Conservation (phyloP, 768 basidiomycete genomes). For the Russula virescens region DNA sequence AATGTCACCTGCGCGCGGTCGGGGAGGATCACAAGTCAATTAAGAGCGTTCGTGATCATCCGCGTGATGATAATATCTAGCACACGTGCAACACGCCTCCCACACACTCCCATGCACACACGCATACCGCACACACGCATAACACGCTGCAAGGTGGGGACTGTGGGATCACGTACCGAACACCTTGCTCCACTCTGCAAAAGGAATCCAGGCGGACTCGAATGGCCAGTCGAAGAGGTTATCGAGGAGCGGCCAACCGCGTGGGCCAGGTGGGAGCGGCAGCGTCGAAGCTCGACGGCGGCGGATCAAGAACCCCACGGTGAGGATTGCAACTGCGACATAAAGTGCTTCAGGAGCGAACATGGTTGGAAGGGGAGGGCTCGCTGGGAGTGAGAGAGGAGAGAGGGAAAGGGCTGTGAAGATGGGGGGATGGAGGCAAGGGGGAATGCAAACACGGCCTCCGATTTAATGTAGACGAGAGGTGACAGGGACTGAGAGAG, state of each 20-base stretch:
- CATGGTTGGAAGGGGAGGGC: neutral
- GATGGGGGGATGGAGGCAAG: neutral
- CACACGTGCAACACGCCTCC: neutral
- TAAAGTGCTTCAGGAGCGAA: conserved; percentile 15
- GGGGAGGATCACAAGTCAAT: neutral
- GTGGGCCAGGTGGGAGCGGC: conserved; percentile 24
- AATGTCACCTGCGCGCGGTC: conserved; percentile 14
- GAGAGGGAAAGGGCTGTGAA: neutral
- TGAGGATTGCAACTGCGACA: conserved; percentile 13
- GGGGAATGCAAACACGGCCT: neutral
- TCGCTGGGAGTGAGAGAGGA: neutral
- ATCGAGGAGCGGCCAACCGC: conserved; percentile 20
- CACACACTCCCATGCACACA: neutral
- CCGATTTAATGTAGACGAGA: conserved; percentile 6
- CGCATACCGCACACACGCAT: neutral
- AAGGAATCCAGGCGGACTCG: conserved; percentile 19
- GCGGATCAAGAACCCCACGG: conserved; percentile 11
- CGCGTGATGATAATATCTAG: neutral
- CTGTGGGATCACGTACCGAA: conserved; percentile 18
- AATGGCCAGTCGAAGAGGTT: conserved; percentile 23
- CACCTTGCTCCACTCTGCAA: conserved; percentile 21
- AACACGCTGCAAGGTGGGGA: neutral
- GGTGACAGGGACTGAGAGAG: neutral
- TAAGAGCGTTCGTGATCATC: neutral
- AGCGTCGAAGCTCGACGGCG: conserved; percentile 10